Evolutionary conservation across 805 yeast species (phyloP).

Genomic region (Candida nitratophila): DNA sequence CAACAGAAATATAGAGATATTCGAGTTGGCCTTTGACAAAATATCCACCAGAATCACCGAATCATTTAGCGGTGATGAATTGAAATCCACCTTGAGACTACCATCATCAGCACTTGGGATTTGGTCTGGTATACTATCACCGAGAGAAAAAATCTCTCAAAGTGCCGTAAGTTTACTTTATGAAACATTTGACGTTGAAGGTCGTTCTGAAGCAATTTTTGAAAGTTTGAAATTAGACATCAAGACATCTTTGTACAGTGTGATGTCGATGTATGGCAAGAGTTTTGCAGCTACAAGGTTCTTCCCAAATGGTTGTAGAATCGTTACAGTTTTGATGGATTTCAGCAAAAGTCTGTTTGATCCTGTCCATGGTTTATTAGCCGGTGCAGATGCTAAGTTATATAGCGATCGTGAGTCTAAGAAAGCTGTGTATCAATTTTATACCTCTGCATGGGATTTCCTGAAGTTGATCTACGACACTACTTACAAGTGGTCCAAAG

Average conservation of each 20-base stretch:
- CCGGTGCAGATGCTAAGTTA: not conserved
- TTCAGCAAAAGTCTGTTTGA: conserved; percentile 54
- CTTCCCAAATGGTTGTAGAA: conserved; percentile 32
- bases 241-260: conserved; percentile 38
- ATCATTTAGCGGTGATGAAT: conserved; percentile 8
- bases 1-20: conserved; percentile 15
- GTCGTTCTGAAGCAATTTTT: conserved; percentile 69
- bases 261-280: conserved; percentile 18
- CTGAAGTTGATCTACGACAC: conserved; percentile 58
- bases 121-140: conserved; percentile 70
- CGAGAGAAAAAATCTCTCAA: conserved; percentile 51
- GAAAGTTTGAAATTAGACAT: conserved; percentile 41
- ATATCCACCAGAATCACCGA: conserved; percentile 21
- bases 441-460: conserved; percentile 72
- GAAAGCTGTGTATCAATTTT: conserved; percentile 34
- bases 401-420: conserved; percentile 7
- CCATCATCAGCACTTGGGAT: conserved; percentile 49
- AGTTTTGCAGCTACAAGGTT: conserved; percentile 9
- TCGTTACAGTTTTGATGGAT: conserved; percentile 71
- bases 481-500: conserved; percentile 68
- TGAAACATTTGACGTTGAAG: conserved; percentile 74
- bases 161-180: conserved; percentile 64
- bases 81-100: conserved; percentile 31
- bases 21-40: conserved; percentile 13
- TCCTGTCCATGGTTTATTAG: conserved; percentile 54